These are phyloP conservation scores for Biscogniauxia sp. DNA, from an alignment of 2,329 filamentous ascomycete genomes.

Conservation along the genomic window DNA sequence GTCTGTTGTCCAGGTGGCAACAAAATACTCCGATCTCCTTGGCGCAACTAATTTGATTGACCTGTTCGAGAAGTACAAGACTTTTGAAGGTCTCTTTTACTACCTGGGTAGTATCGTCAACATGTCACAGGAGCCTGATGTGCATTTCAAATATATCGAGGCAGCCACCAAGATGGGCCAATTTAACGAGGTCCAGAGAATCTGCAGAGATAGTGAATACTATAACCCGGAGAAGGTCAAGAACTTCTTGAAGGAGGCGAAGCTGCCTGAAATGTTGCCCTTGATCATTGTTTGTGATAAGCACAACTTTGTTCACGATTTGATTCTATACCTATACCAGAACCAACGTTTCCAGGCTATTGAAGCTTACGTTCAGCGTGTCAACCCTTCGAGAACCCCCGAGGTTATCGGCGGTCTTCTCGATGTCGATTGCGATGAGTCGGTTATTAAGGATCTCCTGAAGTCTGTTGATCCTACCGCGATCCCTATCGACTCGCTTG, in stretches of 20 bases:
- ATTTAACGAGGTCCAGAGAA: constrained; percentile 92
- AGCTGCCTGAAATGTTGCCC: constrained; percentile 86
- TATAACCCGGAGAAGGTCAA: constrained; percentile 96
- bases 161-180: constrained; percentile 92
- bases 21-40: constrained; percentile 95
- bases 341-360: constrained; percentile 99
- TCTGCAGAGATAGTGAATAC: constrained; percentile 88
- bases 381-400: constrained; percentile 88
- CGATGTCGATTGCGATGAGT: constrained; percentile 96
- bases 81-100: constrained; percentile 94
- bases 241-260: constrained; percentile 98
- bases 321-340: constrained; percentile 96
- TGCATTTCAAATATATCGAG: constrained; percentile 99
- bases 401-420: constrained; percentile 90
- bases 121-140: constrained; percentile 89
- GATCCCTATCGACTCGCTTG: constrained; percentile 92
- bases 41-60: constrained; percentile 86
- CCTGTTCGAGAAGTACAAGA: constrained; percentile 96
- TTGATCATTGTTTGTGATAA: constrained; percentile 98
- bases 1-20: constrained; percentile 90
- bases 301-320: constrained; percentile 98
- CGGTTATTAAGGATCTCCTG: constrained; percentile 90
- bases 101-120: constrained; percentile 98
- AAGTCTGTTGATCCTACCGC: constrained; percentile 78
- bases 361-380: constrained; percentile 94